Evolutionary conservation across 2,329 filamentous ascomycete genomes (phyloP).

Genomic region (Colletotrichum sp.): DNA sequence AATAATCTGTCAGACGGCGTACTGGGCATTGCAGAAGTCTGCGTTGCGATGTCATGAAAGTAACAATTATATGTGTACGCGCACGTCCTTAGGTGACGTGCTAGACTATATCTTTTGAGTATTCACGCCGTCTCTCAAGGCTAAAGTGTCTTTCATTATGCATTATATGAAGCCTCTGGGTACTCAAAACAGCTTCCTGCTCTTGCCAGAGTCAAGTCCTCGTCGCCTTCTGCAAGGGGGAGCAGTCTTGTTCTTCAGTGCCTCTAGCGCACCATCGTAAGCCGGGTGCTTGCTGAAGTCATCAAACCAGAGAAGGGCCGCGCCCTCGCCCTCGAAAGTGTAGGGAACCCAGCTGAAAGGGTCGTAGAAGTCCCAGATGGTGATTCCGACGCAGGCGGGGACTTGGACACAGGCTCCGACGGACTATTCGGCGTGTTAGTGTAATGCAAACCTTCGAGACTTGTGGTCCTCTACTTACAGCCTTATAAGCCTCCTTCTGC

Average conservation of each 20-base stretch:
- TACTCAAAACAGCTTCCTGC: conserved; percentile 3
- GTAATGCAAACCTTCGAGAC: background rate
- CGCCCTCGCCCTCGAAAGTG: conserved; percentile 44
- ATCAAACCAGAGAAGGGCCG: conserved; percentile 45
- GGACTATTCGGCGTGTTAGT: background rate
- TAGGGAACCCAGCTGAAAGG: conserved; percentile 45
- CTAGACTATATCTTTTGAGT: background rate
- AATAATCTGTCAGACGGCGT: background rate
- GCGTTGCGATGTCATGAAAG: background rate
- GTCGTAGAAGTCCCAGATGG: conserved; percentile 40
- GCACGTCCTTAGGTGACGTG: background rate
- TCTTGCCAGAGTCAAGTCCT: background rate
- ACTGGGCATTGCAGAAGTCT: rapidly evolving
- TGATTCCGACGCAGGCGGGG: conserved; percentile 34
- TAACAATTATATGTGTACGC: background rate
- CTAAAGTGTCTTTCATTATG: background rate
- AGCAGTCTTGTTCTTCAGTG: conserved; percentile 33
- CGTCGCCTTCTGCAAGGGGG: conserved; percentile 12
- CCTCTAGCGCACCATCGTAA: conserved; percentile 39
- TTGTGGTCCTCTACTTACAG: background rate
- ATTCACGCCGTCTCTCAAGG: background rate
- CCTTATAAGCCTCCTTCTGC: conserved; percentile 32
- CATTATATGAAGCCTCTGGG: background rate
- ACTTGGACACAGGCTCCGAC: conserved; percentile 33
- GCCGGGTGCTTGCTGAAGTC: conserved; percentile 47